Percentiles rank a stretch among this genome's conserved stretches.
Conservation (phyloP, 495 filamentous ascomycete species). For the Xylaria castorea region DNA sequence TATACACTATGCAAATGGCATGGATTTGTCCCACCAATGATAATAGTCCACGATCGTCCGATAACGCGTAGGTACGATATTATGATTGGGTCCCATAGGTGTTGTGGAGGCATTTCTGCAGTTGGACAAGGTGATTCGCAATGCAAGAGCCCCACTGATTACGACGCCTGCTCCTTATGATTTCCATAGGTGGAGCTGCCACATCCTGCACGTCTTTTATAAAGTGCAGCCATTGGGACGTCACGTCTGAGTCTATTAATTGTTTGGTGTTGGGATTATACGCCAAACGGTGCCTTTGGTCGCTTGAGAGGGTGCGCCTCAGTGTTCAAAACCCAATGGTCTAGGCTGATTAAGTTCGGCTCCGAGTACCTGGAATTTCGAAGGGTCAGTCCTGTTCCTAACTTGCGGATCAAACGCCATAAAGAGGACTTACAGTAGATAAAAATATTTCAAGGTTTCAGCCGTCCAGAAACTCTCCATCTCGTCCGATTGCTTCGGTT, state of each 20-base stretch:
- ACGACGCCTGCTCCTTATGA: conserved; percentile 16
- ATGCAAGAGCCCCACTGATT: conserved; percentile 5
- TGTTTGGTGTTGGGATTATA: neutral
- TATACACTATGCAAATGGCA: conserved; percentile 21
- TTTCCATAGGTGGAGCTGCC: conserved; percentile 7
- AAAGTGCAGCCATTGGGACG: neutral
- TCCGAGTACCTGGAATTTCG: conserved; percentile 47
- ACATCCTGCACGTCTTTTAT: conserved; percentile 1
- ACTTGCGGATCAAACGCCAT: neutral
- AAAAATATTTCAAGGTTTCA: conserved; percentile 95
- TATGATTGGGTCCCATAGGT: neutral
- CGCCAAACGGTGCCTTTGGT: conserved; percentile 43
- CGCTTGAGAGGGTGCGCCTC: conserved; percentile 65
- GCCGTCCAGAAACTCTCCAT: conserved; percentile 74
- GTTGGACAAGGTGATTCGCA: neutral
- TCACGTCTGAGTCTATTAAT: neutral
- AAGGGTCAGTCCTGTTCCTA: conserved; percentile 22
- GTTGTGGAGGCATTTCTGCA: conserved; percentile 10
- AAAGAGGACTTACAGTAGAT: conserved; percentile 70
- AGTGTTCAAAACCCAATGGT: conserved; percentile 82
- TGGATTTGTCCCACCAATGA: neutral
- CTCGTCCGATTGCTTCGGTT: conserved; percentile 46
- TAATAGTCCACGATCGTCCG: neutral
- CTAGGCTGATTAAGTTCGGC: conserved; percentile 74
- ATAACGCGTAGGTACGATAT: neutral